Evolutionary conservation across 495 filamentous ascomycete species (phyloP).

Genomic region (Neurospora terricola): DNA sequence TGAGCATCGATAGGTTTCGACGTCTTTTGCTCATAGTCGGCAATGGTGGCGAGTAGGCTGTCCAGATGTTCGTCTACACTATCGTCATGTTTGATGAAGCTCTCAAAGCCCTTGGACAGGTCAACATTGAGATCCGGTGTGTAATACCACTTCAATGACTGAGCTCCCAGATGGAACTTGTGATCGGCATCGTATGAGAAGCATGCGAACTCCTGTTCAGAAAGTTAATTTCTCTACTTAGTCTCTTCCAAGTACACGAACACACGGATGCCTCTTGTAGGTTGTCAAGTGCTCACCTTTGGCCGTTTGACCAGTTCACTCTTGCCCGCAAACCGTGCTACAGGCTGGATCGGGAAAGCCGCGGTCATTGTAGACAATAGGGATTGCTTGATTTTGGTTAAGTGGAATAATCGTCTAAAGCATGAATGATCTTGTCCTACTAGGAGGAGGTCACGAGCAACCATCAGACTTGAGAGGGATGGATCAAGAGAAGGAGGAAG

Average conservation of each 20-base stretch:
- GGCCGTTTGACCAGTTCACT: constrained; percentile 58
- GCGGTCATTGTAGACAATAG: constrained; percentile 20
- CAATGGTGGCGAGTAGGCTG: constrained; percentile 67
- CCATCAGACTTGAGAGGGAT: not conserved
- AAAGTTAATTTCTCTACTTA: not conserved
- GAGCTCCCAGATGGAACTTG: constrained; percentile 62
- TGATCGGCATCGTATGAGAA: constrained; percentile 88
- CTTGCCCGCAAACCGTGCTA: constrained; percentile 48
- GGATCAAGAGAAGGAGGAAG: not conserved
- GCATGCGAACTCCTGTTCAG: constrained; percentile 63
- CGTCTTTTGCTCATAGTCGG: constrained; percentile 56
- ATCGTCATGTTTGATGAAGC: constrained; percentile 75
- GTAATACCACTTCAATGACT: constrained; percentile 81
- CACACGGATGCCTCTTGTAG: not conserved
- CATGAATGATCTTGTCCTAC: not conserved
- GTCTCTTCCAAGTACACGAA: not conserved
- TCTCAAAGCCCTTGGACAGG: constrained; percentile 71
- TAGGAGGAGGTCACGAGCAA: not conserved
- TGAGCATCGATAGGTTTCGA: constrained; percentile 61
- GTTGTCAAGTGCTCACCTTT: constrained; percentile 34
- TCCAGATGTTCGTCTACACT: constrained; percentile 79
- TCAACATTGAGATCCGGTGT: constrained; percentile 59
- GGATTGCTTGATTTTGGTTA: not conserved
- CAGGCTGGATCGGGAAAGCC: constrained; percentile 53
- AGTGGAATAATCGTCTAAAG: not conserved